A percentile compares a stretch with the other conserved stretches of the same genome.
phyloP scores from a whole-genome alignment of 192 early-diverging fungal genomes.

The Geranomyces michiganensis region DNA sequence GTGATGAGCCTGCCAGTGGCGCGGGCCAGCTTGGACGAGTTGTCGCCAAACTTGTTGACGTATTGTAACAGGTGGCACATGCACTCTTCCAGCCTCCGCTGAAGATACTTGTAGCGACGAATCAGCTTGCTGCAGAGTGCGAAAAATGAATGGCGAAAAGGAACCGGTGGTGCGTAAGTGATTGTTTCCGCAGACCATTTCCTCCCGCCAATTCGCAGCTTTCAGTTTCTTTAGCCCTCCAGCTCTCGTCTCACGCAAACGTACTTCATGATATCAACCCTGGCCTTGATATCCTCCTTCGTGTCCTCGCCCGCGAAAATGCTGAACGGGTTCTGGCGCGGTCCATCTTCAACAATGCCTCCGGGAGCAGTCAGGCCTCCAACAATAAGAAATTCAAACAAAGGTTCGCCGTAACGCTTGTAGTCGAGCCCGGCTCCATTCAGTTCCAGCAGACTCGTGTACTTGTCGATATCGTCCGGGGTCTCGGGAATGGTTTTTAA shows the following conservation, averaged over 20 bases:
- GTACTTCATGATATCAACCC: slow-evolving; percentile 78
- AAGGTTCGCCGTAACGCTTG: slow-evolving; percentile 91
- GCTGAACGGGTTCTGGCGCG: slow-evolving; percentile 78
- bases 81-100: slow-evolving; percentile 82
- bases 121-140: slow-evolving; percentile 71
- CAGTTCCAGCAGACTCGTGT: slow-evolving; percentile 74
- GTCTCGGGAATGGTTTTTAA: slow-evolving; percentile 56
- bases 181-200: no score
- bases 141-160: no score
- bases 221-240: no score
- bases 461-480: slow-evolving; percentile 68
- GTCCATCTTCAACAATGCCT: slow-evolving; percentile 79
- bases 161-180: no score
- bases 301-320: slow-evolving; percentile 73
- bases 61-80: slow-evolving; percentile 83
- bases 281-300: slow-evolving; percentile 67
- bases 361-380: slow-evolving; percentile 89
- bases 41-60: slow-evolving; percentile 85
- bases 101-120: slow-evolving; percentile 93
- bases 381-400: slow-evolving; percentile 92
- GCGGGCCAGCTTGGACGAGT: slow-evolving; percentile 78
- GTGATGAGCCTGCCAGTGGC: slow-evolving; percentile 76
- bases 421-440: slow-evolving; percentile 89
- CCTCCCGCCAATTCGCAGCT: no score
- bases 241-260: background rate